These are phyloP conservation scores for Phaeosphaeriaceae sp. DNA, from an alignment of 2,329 filamentous ascomycete genomes.

Conservation along the genomic window DNA sequence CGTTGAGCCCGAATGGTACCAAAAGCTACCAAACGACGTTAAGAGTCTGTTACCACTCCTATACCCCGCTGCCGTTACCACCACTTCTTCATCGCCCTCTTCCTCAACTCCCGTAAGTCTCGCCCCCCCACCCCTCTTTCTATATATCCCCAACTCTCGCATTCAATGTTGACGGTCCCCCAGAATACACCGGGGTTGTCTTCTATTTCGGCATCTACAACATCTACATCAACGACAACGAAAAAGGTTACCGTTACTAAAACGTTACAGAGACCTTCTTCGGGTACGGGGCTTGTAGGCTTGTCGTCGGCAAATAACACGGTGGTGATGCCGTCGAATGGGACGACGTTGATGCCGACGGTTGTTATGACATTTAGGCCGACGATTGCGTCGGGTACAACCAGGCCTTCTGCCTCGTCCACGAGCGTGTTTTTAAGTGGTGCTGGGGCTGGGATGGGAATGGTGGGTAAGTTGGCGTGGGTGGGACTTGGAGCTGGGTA, in stretches of 20 bases:
- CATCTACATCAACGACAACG: not conserved
- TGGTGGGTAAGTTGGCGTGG: slow-evolving; percentile 2
- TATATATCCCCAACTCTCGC: not conserved
- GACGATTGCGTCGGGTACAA: not conserved
- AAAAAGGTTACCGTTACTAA: slow-evolving; percentile 7
- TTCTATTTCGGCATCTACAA: not conserved
- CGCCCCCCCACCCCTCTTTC: not conserved
- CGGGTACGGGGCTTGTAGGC: not conserved
- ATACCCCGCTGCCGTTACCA: slow-evolving; percentile 14
- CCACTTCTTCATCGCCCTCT: not conserved
- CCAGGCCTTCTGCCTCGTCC: slow-evolving; percentile 3
- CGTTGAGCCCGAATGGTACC: slow-evolving; percentile 19
- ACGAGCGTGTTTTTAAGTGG: not conserved
- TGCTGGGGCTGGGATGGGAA: slow-evolving; percentile 1
- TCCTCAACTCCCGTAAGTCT: not conserved
- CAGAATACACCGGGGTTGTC: not conserved
- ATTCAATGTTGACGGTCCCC: not conserved
- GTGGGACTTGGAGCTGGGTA: slow-evolving; percentile 4
- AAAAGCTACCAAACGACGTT: slow-evolving; percentile 17
- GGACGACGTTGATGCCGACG: not conserved
- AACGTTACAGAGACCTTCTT: slow-evolving; percentile 9
- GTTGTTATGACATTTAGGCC: not conserved
- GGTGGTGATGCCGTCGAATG: not conserved
- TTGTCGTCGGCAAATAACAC: too few species aligned
- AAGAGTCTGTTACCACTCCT: slow-evolving; percentile 15